A percentile compares a stretch with the other conserved stretches of the same genome.
Conservation (phyloP, 1,284 basidiomycete genomes). For the Trichosporon inkin region DNA sequence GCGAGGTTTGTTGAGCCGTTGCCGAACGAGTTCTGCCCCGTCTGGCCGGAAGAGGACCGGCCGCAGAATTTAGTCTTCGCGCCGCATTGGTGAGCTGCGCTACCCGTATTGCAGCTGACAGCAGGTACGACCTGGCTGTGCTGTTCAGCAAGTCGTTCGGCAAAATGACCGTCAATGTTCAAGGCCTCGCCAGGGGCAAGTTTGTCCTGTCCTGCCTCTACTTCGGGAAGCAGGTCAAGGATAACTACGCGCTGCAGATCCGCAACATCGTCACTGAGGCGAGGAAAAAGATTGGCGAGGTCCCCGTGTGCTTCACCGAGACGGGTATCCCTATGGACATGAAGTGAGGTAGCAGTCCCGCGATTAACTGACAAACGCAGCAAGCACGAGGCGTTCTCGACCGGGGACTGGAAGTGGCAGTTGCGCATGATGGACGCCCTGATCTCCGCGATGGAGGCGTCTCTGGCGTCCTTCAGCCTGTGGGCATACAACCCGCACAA, state of each 20-base stretch:
- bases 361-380: slow-evolving; percentile 50
- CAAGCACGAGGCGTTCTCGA: slow-evolving; percentile 63
- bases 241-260: slow-evolving; percentile 78
- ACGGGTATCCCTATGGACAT: slow-evolving; percentile 91
- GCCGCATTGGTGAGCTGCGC: slow-evolving; percentile 70
- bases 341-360: slow-evolving; percentile 59
- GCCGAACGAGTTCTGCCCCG: slow-evolving; percentile 86
- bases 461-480: slow-evolving; percentile 71
- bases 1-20: slow-evolving; percentile 76
- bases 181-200: slow-evolving; percentile 79
- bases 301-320: slow-evolving; percentile 80
- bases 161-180: slow-evolving; percentile 81
- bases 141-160: slow-evolving; percentile 77
- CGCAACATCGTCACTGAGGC: slow-evolving; percentile 68
- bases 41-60: slow-evolving; percentile 63
- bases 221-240: slow-evolving; percentile 72
- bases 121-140: slow-evolving; percentile 81
- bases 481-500: slow-evolving; percentile 96
- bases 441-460: slow-evolving; percentile 68
- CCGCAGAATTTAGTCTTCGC: slow-evolving; percentile 76
- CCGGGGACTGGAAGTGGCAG: slow-evolving; percentile 76
- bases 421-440: slow-evolving; percentile 82
- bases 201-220: slow-evolving; percentile 74
- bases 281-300: slow-evolving; percentile 66
- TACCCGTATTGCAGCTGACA: background rate